Evolutionary conservation across 352 stramenopile species (phyloP).

Genomic region (Pythium coloratum): DNA sequence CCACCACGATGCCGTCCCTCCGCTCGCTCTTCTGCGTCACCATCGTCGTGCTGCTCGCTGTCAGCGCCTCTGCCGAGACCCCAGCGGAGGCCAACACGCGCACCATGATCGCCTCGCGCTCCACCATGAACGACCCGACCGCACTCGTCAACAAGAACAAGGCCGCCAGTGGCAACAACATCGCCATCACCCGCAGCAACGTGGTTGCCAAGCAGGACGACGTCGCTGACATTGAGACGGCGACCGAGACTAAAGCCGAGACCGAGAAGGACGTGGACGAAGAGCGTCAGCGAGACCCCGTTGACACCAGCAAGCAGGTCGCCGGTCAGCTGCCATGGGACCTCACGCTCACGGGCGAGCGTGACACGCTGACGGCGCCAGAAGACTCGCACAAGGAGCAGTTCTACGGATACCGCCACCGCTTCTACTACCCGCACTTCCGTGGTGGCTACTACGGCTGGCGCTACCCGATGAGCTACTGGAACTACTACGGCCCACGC

Average conservation of each 20-base stretch:
- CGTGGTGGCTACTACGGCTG: conserved; percentile 38
- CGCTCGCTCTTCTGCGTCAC: conserved; percentile 10
- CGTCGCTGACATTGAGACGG: background rate
- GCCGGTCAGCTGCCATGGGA: background rate
- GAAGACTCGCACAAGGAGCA: conserved; percentile 16
- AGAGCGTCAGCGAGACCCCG: background rate
- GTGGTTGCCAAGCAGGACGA: conserved; percentile 20
- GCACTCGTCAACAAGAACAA: conserved; percentile 24
- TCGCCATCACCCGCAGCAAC: conserved; percentile 23
- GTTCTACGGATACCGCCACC: conserved; percentile 28
- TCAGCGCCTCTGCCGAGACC: background rate
- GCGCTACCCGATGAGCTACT: conserved; percentile 43
- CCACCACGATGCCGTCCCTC: conserved; percentile 11
- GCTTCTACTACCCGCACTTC: conserved; percentile 36
- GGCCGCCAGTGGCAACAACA: conserved; percentile 21
- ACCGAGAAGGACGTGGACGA: background rate
- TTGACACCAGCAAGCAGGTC: background rate
- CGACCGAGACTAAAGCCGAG: background rate
- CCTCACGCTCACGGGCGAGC: conserved; percentile 21
- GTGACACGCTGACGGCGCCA: conserved; percentile 13
- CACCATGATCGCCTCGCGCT: conserved; percentile 13
- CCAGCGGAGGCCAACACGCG: conserved; percentile 1
- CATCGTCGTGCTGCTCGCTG: conserved; percentile 8
- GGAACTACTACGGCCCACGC: conserved; percentile 37
- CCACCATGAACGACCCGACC: conserved; percentile 19